Base-by-base conservation (phyloP, 140 eudicot genomes). In the Flaveria floridana region DNA sequence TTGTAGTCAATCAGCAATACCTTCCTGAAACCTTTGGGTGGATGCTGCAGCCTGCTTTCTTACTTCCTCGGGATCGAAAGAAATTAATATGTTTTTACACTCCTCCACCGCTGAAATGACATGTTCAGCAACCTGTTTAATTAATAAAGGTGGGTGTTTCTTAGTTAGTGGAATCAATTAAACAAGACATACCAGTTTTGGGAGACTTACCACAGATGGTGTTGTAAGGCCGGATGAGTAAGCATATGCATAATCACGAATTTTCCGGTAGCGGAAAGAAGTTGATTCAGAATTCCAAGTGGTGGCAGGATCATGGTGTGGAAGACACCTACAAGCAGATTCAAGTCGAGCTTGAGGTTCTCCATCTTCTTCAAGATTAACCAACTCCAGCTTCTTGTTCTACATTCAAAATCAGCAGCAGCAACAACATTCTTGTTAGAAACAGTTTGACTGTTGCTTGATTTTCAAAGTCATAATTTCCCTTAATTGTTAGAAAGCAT, bases 11-110 rank as follows among this genome's bases (percentile, higher is more conserved):
- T 2, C n/a, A 44, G 14, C 7, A 26, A 14, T 82, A 89, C 97
- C 97, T 85, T 92, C 86, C 73, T 82, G 78, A 84, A 89, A 87
- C 83, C 97, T 81, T 73, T 51, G 77, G 37, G 90, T 87, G 64
- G 97, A 92, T 74, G 89, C 95, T 67, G 95, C 90, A 55, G 97
- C 95, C 78, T 92, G 97, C 76, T 86, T 87, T 72, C 95, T 82
- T 65, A 89, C 55, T 10, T 85, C 84, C 47, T 84, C 86, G 3
- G 84, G 80, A 68, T 92, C 84, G 75, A 79, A 87, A 39, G 96
- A 85, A 78, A 89, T 84, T 76, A 89, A 76, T 68, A 76, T 80
- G 75, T 74, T 79, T 77, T 81, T 77, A 68, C 88, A 92, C 76
- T 85, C 96, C 76, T 92, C 92, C 61, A 92, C 77, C 9, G 89